Percentiles rank a stretch among this genome's conserved stretches.
Conservation (phyloP, 306 rosid species). For the Cicer bijugum region DNA sequence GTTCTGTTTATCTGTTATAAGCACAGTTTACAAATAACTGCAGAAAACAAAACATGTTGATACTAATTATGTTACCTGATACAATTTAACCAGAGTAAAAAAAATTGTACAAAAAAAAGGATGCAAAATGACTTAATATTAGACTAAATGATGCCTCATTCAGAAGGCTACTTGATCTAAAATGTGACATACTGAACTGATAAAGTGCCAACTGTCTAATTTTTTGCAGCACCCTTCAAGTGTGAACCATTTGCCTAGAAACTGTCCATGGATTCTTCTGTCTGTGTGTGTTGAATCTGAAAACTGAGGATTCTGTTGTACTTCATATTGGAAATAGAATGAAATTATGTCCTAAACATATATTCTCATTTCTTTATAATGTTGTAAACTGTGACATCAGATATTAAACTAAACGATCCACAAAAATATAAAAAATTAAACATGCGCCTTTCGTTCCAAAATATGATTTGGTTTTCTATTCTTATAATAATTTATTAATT, state of each 20-base stretch:
- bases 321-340: background rate
- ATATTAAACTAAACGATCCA: constrained; percentile 2
- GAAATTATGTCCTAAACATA: background rate
- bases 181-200: background rate
- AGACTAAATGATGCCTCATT: background rate
- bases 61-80: constrained; percentile 2
- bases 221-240: background rate
- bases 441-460: background rate
- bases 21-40: constrained; percentile 14
- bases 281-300: background rate
- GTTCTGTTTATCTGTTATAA: background rate
- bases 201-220: background rate
- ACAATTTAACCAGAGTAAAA: constrained; percentile 8
- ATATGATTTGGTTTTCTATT: constrained; percentile 13
- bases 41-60: background rate
- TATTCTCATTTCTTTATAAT: constrained; percentile 4
- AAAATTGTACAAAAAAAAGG: background rate
- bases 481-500: background rate
- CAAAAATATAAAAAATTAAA: background rate
- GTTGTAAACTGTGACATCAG: background rate
- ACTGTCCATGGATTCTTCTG: constrained; percentile 1
- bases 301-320: background rate
- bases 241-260: background rate
- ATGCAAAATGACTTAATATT: background rate
- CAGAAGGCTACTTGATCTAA: constrained; percentile 9